Evolutionary conservation across 163 green algal genomes (phyloP), one percentile per base, ranked within the genome.

Genomic region (Chlamydomonas reinhardtii): DNA sequence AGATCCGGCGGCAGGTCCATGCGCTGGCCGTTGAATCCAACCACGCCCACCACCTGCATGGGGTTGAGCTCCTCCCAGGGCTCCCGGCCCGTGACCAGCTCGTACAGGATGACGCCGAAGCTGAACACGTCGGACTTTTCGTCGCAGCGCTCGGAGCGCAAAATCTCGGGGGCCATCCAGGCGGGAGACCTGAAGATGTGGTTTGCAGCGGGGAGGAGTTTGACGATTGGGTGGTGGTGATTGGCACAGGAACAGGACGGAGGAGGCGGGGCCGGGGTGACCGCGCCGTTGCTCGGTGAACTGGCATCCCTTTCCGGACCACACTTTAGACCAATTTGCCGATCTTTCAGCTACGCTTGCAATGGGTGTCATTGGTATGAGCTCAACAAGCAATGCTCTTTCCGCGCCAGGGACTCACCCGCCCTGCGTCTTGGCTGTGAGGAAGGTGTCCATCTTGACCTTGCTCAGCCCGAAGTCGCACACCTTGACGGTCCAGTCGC

Each of bases 101-200:
- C 94, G 73, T 93, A 95, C 16, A 96, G 69, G 54, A 96, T 91
- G n/a, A 95, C 92, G 17, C 92, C 92, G 73, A 90, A 95, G 76
- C 83, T 91, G 39, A 89, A 89, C 69, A 85, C 79, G 39, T 98
- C 96, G 73, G 88, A 92, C 91, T 98, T 98, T 85, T 99, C 97
- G 68, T 98, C 94, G 77, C 88, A 97, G 5, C 82, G 89, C 88
- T 98, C 94, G 75, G 94, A 95, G 59, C 96, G 93, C 43, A 99
- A 90, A 70, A 98, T 94, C 86, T 98, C 96, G 0, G 97, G 97
- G 2, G 97, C 97, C 82, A 97, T 98, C 97, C 97, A 99, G 88
- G 98, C 96, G 1, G 96, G 94, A 4, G 87, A 86, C 1, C 87
- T 85, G 66, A 0, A 48, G n/a, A 16, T 4, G 61, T 5, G 59